Evolutionary conservation across 2,329 filamentous ascomycete species (phyloP).

Genomic region (Fusarium oligoseptatum): DNA sequence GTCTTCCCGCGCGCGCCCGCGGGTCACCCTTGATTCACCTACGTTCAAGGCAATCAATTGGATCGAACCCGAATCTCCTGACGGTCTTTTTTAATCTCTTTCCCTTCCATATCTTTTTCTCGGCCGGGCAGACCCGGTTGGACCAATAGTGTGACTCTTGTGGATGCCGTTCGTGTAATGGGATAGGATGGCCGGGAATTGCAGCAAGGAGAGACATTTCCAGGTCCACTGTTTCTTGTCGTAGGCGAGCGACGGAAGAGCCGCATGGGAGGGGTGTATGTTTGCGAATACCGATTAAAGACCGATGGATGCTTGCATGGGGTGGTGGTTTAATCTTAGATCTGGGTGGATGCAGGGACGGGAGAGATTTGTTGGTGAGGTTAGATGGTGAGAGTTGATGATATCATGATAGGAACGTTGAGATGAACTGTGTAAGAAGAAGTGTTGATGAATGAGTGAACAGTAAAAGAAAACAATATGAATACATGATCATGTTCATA

Average conservation of each 20-base stretch:
- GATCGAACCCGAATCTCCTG: conserved; percentile 35
- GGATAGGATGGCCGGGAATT: conserved; percentile 41
- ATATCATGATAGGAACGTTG: neutral
- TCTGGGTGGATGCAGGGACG: conserved; percentile 20
- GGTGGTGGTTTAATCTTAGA: conserved; percentile 24
- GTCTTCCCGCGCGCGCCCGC: conserved; percentile 17
- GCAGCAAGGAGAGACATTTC: conserved; percentile 30
- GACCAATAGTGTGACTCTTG: neutral
- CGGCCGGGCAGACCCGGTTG: conserved; percentile 32
- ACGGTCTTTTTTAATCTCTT: conserved; percentile 17
- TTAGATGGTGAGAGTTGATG: neutral
- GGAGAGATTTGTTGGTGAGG: conserved; percentile 10
- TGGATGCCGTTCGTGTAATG: conserved; percentile 27
- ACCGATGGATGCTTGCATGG: conserved; percentile 26
- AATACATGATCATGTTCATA: neutral
- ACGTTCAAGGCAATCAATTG: neutral
- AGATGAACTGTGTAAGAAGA: neutral
- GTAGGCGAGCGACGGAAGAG: conserved; percentile 23
- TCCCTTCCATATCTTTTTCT: neutral
- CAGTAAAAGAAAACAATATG: neutral
- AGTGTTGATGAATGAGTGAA: neutral
- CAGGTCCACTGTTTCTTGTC: conserved; percentile 37
- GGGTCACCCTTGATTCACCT: neutral
- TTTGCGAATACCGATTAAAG: conserved; percentile 45
- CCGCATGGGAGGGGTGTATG: conserved; percentile 33